phyloP scores from a whole-genome alignment of 139 green algal genomes.

The Coccomyxa sp. region DNA sequence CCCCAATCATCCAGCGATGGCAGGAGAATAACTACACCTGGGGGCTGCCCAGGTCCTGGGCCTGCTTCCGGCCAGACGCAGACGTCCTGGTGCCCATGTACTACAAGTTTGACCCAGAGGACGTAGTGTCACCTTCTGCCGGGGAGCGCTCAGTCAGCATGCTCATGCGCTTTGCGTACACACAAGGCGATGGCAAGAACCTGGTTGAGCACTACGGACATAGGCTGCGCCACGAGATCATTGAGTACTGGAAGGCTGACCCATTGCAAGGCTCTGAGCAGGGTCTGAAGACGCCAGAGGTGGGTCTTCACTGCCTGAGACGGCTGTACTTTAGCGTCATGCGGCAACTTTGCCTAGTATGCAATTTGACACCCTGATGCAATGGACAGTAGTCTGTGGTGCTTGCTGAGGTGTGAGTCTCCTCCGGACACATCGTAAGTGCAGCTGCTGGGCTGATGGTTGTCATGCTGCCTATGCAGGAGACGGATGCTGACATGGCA shows the following conservation, averaged over 20 bases:
- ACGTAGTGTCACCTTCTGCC: background rate
- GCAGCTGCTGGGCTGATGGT: no score
- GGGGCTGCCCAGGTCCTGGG: background rate
- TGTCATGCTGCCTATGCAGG: no score
- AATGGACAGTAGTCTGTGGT: no score
- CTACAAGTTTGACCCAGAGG: background rate
- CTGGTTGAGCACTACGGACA: constrained; percentile 6
- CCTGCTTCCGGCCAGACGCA: constrained; percentile 1
- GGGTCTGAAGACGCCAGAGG: background rate
- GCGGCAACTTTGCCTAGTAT: no score
- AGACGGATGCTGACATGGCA: constrained; percentile 4
- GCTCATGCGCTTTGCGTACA: constrained; percentile 3
- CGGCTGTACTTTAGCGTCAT: no score
- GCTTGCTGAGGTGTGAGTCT: no score
- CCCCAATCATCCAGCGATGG: background rate
- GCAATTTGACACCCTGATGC: no score
- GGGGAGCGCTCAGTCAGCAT: background rate
- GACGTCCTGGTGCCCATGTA: constrained; percentile 6
- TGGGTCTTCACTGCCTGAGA: no score
- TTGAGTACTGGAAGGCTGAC: background rate
- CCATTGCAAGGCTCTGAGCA: background rate
- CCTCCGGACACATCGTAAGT: no score
- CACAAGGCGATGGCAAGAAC: constrained; percentile 2
- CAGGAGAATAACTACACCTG: background rate
- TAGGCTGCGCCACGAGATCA: background rate